Percentiles rank a stretch among this genome's conserved stretches.
Evolutionary conservation across 2,329 filamentous ascomycete species (phyloP).

Genomic region (Paecilomyces niveus): DNA sequence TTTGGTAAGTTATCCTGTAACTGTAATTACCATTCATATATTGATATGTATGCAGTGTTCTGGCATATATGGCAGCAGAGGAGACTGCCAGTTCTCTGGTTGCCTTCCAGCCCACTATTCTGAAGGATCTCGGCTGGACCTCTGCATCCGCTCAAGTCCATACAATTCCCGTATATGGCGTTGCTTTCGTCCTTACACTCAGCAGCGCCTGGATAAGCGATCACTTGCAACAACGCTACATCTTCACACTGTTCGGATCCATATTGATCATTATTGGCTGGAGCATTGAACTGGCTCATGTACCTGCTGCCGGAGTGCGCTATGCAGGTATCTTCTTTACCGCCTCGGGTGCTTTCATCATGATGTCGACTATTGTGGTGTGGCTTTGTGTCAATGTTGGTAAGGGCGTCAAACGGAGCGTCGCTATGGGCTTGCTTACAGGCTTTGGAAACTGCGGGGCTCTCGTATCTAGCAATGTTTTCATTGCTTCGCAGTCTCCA

Average conservation of each 20-base stretch:
- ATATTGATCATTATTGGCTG: constrained; percentile 18
- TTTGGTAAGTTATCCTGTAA: constrained; percentile 10
- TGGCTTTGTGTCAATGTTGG: constrained; percentile 35
- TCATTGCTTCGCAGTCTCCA: constrained; percentile 32
- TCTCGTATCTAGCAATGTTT: constrained; percentile 36
- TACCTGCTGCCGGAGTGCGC: constrained; percentile 5
- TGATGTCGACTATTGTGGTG: constrained; percentile 28
- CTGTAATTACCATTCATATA: constrained; percentile 3
- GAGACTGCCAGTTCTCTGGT: constrained; percentile 17
- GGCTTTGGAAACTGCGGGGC: constrained; percentile 42
- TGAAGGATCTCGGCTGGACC: constrained; percentile 25
- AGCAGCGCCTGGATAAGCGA: constrained; percentile 14
- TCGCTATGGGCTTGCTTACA: constrained; percentile 36
- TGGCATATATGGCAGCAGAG: constrained; percentile 18
- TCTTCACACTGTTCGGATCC: constrained; percentile 21
- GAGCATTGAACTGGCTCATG: constrained; percentile 15
- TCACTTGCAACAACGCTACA: constrained; percentile 14
- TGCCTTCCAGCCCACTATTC: constrained; percentile 26
- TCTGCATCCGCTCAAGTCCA: constrained; percentile 22
- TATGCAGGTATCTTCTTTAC: constrained; percentile 22
- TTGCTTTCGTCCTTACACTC: constrained; percentile 20
- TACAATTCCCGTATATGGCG: constrained; percentile 25
- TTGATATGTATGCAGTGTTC: constrained; percentile 8
- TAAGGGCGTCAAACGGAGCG: constrained; percentile 33
- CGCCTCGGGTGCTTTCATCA: constrained; percentile 17